Base-by-base conservation (phyloP, 2,329 filamentous ascomycete species). In the Epichloe glyceriae region DNA sequence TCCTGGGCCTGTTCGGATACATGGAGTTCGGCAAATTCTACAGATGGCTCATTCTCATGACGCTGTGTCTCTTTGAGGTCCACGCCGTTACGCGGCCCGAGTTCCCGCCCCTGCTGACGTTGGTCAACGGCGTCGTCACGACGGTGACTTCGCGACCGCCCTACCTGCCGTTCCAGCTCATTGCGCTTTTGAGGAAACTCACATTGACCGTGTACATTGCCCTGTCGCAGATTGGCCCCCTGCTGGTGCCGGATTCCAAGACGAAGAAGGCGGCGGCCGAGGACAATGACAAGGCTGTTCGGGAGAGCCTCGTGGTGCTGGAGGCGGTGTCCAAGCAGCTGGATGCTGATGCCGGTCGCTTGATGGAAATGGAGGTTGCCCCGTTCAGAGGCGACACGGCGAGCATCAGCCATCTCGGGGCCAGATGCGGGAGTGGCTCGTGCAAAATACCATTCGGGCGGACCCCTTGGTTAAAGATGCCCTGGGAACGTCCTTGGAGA, bases 391-490 rank as follows among this genome's bases (percentile, higher is more conserved):
- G 82, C n/a, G 85, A 94, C 61, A 70, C 76, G 37, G 75, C 78
- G 54, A 74, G 73, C n/a, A 70, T 85, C 45, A 73, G 72, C 43
- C 80, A 80, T 39, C 54, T 70, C 15, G 78, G 82, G 75, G 76
- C 40, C 86, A 85, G 60, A 78, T 96, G 68, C 86, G 83, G 67
- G 87, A 93, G 60, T 95, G 88, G 77, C 72, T 97, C 58, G 82
- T 96, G 47, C 82, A 94, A 65, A 94, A 94, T 62, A 90, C 83
- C 14, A 85, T 94, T 53, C 77, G 81, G 57, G 80, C 78, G 46
- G 86, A 91, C 66, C 83, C 83, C 1, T 87, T 91, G 68, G 91
- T 97, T 8, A 78, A 83, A 58, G 83, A 88, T 65, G 89, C 89
- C 0, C 74, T 95, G 58, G 82, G 81, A 22, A 77, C 74, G 52